phyloP scores from a whole-genome alignment of 2,329 filamentous ascomycete genomes.

The Gnomoniopsis sp. region DNA sequence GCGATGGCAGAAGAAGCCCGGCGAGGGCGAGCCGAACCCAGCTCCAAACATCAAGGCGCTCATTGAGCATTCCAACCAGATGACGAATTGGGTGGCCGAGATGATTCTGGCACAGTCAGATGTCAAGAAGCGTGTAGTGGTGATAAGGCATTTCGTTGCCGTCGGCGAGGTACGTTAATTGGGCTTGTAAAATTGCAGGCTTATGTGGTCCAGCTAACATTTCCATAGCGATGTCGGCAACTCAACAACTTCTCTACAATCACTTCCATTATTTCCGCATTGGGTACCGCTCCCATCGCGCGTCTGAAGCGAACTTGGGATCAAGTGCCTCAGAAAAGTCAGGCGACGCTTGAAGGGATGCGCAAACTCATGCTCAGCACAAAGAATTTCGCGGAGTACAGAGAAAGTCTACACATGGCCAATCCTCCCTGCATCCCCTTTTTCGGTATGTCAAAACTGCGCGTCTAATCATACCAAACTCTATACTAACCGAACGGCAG shows the following conservation, averaged over 20 bases:
- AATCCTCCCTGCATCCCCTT: conserved; percentile 98
- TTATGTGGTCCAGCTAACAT: conserved; percentile 15
- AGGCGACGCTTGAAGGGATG: conserved; percentile 81
- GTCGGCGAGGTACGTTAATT: conserved; percentile 78
- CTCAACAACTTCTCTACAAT: conserved; percentile 97
- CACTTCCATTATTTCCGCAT: conserved; percentile 94
- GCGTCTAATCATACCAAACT: not conserved
- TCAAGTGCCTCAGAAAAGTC: conserved; percentile 83
- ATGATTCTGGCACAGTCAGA: conserved; percentile 97
- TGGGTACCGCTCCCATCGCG: conserved; percentile 92
- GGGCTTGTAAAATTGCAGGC: not conserved
- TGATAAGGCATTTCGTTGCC: conserved; percentile 97
- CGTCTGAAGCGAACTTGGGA: conserved; percentile 92
- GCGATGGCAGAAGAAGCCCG: conserved; percentile 96
- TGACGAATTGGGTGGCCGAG: conserved; percentile 99
- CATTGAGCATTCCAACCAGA: conserved; percentile 95
- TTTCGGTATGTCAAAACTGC: conserved; percentile 63
- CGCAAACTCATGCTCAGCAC: conserved; percentile 93
- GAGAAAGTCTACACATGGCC: conserved; percentile 85
- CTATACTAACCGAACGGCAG: conserved; percentile 40
- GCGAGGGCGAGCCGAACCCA: conserved; percentile 75
- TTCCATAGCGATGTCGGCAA: conserved; percentile 76
- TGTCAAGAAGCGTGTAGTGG: conserved; percentile 91
- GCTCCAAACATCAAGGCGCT: conserved; percentile 93
- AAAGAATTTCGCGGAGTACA: conserved; percentile 97